Evolutionary conservation across 352 stramenopile species (phyloP).

Genomic region (Globisporangium polare): DNA sequence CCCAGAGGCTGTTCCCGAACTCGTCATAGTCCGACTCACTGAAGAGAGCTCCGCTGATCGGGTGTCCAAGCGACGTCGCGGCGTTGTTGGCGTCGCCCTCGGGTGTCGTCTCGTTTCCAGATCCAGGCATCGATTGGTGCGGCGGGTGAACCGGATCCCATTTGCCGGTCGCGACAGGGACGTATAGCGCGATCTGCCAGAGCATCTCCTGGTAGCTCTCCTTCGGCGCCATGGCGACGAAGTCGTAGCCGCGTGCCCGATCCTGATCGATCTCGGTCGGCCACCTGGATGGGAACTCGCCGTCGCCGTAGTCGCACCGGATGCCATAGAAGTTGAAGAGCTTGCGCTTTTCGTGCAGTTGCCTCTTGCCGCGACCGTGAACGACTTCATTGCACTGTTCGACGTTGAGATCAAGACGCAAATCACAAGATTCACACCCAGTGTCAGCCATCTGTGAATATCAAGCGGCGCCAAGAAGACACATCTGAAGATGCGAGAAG

Average conservation of each 20-base stretch:
- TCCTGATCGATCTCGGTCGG: slow-evolving; percentile 87
- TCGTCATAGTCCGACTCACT: slow-evolving; percentile 48
- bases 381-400: slow-evolving; percentile 79
- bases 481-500: not conserved
- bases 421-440: not conserved
- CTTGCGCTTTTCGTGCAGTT: slow-evolving; percentile 63
- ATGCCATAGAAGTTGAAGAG: slow-evolving; percentile 92
- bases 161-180: slow-evolving; percentile 39
- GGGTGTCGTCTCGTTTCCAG: not conserved
- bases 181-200: slow-evolving; percentile 54
- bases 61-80: not conserved
- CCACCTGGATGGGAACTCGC: slow-evolving; percentile 88
- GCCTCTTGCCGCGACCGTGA: slow-evolving; percentile 76
- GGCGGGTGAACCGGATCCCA: slow-evolving; percentile 17
- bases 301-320: slow-evolving; percentile 90
- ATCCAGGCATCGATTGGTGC: not conserved
- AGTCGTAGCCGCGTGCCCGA: slow-evolving; percentile 57
- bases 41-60: slow-evolving; percentile 19
- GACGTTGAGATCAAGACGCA: not conserved
- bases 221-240: slow-evolving; percentile 42
- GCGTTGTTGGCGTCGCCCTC: not conserved
- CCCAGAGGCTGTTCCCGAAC: slow-evolving; percentile 54
- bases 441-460: not conserved
- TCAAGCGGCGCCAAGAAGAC: not conserved
- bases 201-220: slow-evolving; percentile 68